A percentile compares a stretch with the other conserved stretches of the same genome.
These are phyloP conservation scores for Apocynum venetum DNA, from an alignment of 257 asterid genomes.

Conservation along the genomic window DNA sequence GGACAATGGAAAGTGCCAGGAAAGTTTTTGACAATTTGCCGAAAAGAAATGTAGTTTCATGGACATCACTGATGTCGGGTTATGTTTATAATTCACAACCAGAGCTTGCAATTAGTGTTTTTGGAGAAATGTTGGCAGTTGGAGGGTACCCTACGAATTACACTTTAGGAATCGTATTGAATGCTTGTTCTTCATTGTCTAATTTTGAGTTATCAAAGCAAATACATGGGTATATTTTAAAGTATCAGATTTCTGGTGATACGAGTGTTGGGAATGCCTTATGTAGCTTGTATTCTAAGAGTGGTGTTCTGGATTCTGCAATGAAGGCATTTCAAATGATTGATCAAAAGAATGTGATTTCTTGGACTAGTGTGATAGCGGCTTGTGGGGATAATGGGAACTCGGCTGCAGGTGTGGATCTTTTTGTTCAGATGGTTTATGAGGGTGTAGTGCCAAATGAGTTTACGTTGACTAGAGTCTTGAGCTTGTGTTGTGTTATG, in stretches of 20 bases:
- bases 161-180: conserved; percentile 58
- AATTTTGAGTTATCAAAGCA: conserved; percentile 60
- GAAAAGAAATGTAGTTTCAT: conserved; percentile 62
- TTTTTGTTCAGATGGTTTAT: conserved; percentile 61
- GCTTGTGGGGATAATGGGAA: conserved; percentile 81
- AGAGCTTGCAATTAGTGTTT: conserved; percentile 43
- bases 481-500: conserved; percentile 71
- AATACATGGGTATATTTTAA: conserved; percentile 67
- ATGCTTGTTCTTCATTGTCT: conserved; percentile 63
- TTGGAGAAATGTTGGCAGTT: conserved; percentile 65
- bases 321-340: conserved; percentile 52
- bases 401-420: conserved; percentile 55
- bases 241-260: conserved; percentile 49
- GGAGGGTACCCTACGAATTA: conserved; percentile 67
- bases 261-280: conserved; percentile 74
- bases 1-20: conserved; percentile 51
- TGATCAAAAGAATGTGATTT: conserved; percentile 67
- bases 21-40: conserved; percentile 66
- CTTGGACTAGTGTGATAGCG: conserved; percentile 74
- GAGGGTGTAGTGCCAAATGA: conserved; percentile 64
- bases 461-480: conserved; percentile 61
- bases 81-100: conserved; percentile 55
- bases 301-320: conserved; percentile 50
- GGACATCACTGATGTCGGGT: conserved; percentile 89
- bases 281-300: conserved; percentile 71